These are phyloP conservation scores for Aspergillus fumigatiaffinis DNA, from an alignment of 2,329 filamentous ascomycete species.

Conservation along the genomic window DNA sequence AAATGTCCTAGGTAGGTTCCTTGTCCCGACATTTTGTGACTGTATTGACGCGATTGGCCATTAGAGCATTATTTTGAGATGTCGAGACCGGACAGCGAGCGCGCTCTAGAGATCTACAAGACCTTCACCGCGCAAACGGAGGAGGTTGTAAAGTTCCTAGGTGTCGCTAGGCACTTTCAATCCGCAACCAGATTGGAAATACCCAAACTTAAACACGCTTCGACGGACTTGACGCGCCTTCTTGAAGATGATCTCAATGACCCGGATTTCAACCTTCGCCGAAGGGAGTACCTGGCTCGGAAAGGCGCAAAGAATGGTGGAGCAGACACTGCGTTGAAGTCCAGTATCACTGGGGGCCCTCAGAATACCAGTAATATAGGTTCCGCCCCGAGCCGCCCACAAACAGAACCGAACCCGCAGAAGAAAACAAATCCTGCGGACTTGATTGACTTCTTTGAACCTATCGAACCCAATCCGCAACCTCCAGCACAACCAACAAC, in stretches of 20 bases:
- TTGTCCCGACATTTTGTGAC: not conserved
- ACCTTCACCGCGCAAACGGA: conserved; percentile 90
- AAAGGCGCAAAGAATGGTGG: conserved; percentile 66
- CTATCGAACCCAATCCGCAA: conserved; percentile 85
- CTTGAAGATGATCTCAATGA: conserved; percentile 94
- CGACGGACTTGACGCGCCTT: conserved; percentile 81
- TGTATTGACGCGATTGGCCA: conserved; percentile 2
- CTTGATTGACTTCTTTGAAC: conserved; percentile 91
- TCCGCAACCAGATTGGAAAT: conserved; percentile 90
- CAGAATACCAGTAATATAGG: conserved; percentile 27
- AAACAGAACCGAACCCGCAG: conserved; percentile 28
- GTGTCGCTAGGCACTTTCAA: conserved; percentile 83
- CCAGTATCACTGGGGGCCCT: conserved; percentile 14
- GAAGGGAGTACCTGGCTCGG: conserved; percentile 85
- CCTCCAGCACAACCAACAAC: conserved; percentile 52
- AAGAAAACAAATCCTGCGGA: conserved; percentile 53
- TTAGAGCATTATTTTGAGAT: conserved; percentile 96
- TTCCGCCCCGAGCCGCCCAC: conserved; percentile 19
- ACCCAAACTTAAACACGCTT: conserved; percentile 94
- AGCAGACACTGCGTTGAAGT: conserved; percentile 34
- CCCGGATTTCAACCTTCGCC: conserved; percentile 89
- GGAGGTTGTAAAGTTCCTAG: conserved; percentile 83
- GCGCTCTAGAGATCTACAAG: conserved; percentile 87
- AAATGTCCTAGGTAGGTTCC: conserved; percentile 76
- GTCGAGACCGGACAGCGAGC: conserved; percentile 88